Conservation (phyloP, 768 basidiomycete genomes). For the Royoungia palumana region DNA sequence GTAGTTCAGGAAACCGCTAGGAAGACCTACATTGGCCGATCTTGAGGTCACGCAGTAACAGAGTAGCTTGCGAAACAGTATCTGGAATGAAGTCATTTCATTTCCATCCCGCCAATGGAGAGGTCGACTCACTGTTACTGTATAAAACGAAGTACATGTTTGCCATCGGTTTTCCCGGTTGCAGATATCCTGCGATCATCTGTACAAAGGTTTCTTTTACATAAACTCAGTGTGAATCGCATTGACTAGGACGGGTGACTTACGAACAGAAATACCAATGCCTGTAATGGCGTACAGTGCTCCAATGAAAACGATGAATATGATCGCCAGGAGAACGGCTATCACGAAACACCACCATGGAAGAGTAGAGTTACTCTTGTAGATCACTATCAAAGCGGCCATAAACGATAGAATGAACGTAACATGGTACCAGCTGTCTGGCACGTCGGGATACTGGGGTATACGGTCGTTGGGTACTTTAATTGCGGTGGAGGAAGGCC, state of each 20-base stretch:
- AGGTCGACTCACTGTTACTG: slow-evolving; percentile 38
- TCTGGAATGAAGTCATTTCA: slow-evolving; percentile 37
- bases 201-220: slow-evolving; percentile 30
- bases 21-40: slow-evolving; percentile 26
- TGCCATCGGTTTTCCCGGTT: slow-evolving; percentile 39
- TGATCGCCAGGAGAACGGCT: slow-evolving; percentile 44
- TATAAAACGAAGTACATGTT: slow-evolving; percentile 45
- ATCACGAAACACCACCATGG: slow-evolving; percentile 60
- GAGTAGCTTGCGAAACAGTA: slow-evolving; percentile 45
- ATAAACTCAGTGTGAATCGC: neutral
- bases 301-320: slow-evolving; percentile 52
- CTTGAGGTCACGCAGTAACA: slow-evolving; percentile 57
- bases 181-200: slow-evolving; percentile 38
- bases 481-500: slow-evolving; percentile 14
- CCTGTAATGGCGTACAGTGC: slow-evolving; percentile 53
- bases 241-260: slow-evolving; percentile 1
- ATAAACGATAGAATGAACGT: slow-evolving; percentile 33
- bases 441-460: slow-evolving; percentile 32
- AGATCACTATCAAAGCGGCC: slow-evolving; percentile 52
- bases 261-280: slow-evolving; percentile 17
- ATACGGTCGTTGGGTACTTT: neutral
- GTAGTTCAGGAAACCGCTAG: slow-evolving; percentile 13
- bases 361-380: slow-evolving; percentile 49
- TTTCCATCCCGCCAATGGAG: slow-evolving; percentile 37
- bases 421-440: slow-evolving; percentile 33